These are phyloP conservation scores for Musa beccarii DNA, from an alignment of 176 grass and related monocot species.

Conservation along the genomic window DNA sequence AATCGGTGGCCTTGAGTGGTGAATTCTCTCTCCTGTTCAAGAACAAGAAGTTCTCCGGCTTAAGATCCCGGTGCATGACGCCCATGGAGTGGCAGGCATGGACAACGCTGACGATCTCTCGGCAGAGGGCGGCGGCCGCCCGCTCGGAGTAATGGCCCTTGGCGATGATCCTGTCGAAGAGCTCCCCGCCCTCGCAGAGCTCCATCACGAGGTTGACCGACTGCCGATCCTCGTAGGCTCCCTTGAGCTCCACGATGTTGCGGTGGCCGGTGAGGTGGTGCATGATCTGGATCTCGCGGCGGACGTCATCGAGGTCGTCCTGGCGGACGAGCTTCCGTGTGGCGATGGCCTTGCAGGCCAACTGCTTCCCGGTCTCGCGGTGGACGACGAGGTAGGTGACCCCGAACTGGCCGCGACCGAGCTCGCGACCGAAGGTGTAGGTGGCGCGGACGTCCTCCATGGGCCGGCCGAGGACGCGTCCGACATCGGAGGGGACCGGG, in stretches of 20 bases:
- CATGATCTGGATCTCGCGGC: slow-evolving; percentile 78
- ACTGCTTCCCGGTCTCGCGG: slow-evolving; percentile 36
- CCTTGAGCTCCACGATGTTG: slow-evolving; percentile 51
- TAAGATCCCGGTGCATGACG: slow-evolving; percentile 78
- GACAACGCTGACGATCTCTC: slow-evolving; percentile 46
- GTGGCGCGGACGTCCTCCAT: neutral
- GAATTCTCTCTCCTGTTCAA: slow-evolving; percentile 45
- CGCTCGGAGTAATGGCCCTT: slow-evolving; percentile 72
- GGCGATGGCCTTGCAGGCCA: slow-evolving; percentile 79
- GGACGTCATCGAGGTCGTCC: slow-evolving; percentile 67
- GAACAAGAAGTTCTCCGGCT: slow-evolving; percentile 76
- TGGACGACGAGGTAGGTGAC: slow-evolving; percentile 1
- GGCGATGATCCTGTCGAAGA: slow-evolving; percentile 80
- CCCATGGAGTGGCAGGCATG: slow-evolving; percentile 71
- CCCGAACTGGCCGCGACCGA: slow-evolving; percentile 1
- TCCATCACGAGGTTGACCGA: slow-evolving; percentile 85
- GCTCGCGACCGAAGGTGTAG: neutral
- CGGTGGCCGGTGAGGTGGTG: slow-evolving; percentile 57
- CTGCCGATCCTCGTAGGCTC: slow-evolving; percentile 74
- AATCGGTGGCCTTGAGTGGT: slow-evolving; percentile 70
- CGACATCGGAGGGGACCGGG: neutral
- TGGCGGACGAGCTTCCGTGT: slow-evolving; percentile 48
- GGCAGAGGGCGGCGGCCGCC: slow-evolving; percentile 40
- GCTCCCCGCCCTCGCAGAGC: slow-evolving; percentile 78
- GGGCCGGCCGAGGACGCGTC: neutral